A percentile compares a stretch with the other conserved stretches of the same genome.
phyloP scores from a whole-genome alignment of 768 basidiomycete species.

The Aureoboletus auriporus region DNA sequence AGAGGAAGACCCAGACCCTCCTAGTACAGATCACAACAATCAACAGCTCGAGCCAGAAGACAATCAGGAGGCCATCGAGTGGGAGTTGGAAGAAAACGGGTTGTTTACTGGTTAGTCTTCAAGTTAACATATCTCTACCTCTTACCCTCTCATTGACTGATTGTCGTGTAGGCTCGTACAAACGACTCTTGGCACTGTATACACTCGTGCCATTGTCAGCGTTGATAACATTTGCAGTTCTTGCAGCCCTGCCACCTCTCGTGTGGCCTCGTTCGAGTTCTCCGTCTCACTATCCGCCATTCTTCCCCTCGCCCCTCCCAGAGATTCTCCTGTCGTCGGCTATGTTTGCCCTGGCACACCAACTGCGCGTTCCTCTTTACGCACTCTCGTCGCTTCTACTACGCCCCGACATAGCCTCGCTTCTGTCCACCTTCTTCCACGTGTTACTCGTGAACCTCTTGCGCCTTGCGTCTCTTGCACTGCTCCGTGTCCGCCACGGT shows the following conservation, averaged over 20 bases:
- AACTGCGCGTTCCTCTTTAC: constrained; percentile 31
- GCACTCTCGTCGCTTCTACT: constrained; percentile 32
- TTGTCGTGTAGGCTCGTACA: constrained; percentile 54
- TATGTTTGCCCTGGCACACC: constrained; percentile 40
- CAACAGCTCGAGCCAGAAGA: constrained; percentile 26
- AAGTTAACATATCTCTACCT: not conserved
- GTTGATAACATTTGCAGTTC: constrained; percentile 42
- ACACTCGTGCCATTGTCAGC: constrained; percentile 56
- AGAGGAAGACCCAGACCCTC: constrained; percentile 30
- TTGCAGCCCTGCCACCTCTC: constrained; percentile 47
- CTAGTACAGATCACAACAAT: constrained; percentile 7
- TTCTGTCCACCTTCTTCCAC: constrained; percentile 42
- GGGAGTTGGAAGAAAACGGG: constrained; percentile 45
- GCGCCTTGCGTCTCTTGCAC: constrained; percentile 50
- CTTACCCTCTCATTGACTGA: constrained; percentile 1
- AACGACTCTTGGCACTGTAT: constrained; percentile 50
- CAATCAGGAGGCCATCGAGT: constrained; percentile 42
- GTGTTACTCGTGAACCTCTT: constrained; percentile 49
- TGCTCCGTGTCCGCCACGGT: constrained; percentile 48
- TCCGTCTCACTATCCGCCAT: constrained; percentile 40
- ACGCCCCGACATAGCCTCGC: constrained; percentile 25
- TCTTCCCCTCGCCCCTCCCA: constrained; percentile 60
- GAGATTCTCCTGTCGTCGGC: constrained; percentile 59
- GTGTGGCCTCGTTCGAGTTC: constrained; percentile 40
- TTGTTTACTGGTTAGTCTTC: constrained; percentile 43